Evolutionary conservation across 1,284 basidiomycete species (phyloP).

Genomic region (Neonothopanus nambi): DNA sequence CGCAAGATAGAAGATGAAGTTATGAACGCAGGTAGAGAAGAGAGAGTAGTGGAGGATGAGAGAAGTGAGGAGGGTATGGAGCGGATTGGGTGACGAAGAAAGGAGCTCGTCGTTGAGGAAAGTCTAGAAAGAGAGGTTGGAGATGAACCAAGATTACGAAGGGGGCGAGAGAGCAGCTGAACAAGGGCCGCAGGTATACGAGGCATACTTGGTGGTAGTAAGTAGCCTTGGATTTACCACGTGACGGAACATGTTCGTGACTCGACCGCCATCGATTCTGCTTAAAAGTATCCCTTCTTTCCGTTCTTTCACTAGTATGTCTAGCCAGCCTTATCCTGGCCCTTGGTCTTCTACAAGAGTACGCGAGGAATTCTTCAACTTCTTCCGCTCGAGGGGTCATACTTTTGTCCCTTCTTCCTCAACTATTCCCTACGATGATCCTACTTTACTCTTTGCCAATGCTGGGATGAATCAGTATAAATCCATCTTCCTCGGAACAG

Average conservation of each 20-base stretch:
- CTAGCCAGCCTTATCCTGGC: conserved; percentile 7
- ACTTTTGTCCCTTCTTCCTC: conserved; percentile 92
- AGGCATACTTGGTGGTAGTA: conserved; percentile 10
- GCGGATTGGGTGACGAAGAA: conserved; percentile 4
- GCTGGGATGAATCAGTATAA: conserved; percentile 99
- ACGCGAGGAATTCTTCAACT: conserved; percentile 73
- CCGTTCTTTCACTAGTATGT: conserved; percentile 2
- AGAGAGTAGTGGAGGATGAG: not conserved
- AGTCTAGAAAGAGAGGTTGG: not conserved
- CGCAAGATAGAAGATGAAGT: not conserved
- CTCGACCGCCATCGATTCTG: conserved; percentile 13
- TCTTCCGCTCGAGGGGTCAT: conserved; percentile 79
- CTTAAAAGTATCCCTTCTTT: not conserved
- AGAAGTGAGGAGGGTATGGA: not conserved
- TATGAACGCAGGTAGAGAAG: not conserved
- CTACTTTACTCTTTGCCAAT: conserved; percentile 96
- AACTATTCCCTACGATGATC: conserved; percentile 96
- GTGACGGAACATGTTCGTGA: conserved; percentile 9
- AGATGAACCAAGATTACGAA: not conserved
- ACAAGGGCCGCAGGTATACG: conserved; percentile 7
- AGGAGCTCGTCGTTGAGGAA: not conserved
- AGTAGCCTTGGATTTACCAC: not conserved
- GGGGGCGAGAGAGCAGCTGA: conserved; percentile 8
- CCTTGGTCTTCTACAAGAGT: conserved; percentile 74
- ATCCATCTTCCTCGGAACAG: conserved; percentile 93